These are phyloP conservation scores for Brasenia schreberi DNA, from an alignment of 164 flowering plant species.

Conservation along the genomic window DNA sequence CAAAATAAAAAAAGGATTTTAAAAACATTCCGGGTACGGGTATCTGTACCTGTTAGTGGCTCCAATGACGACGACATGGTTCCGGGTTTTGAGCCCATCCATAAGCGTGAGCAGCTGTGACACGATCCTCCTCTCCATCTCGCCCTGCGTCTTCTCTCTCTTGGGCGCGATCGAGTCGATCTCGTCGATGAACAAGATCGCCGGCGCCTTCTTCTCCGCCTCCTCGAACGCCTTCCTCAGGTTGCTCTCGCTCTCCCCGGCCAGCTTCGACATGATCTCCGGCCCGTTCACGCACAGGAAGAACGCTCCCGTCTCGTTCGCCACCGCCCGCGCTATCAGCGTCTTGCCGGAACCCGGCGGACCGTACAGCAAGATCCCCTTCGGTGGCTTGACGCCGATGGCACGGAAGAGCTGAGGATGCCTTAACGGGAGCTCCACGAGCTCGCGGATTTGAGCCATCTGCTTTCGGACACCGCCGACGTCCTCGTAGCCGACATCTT, in stretches of 20 bases:
- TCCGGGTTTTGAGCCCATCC: conserved; percentile 81
- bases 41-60: conserved; percentile 45
- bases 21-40: too few species aligned
- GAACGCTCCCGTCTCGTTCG: conserved; percentile 89
- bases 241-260: conserved; percentile 90
- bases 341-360: conserved; percentile 96
- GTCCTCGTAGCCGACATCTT: conserved; percentile 90
- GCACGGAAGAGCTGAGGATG: conserved; percentile 84
- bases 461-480: conserved; percentile 95
- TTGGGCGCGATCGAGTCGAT: conserved; percentile 84
- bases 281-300: conserved; percentile 89
- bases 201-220: conserved; percentile 84
- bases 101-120: conserved; percentile 78
- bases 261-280: conserved; percentile 84
- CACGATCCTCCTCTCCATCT: conserved; percentile 80
- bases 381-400: conserved; percentile 86
- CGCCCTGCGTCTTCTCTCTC: conserved; percentile 79
- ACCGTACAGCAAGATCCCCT: conserved; percentile 82
- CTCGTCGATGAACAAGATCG: conserved; percentile 77
- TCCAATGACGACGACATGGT: conserved; percentile 80
- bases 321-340: conserved; percentile 79
- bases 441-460: conserved; percentile 85
- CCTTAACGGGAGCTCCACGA: conserved; percentile 78
- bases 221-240: conserved; percentile 87
- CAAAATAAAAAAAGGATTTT: too few species aligned